phyloP scores from a whole-genome alignment of 2,329 filamentous ascomycete species.

The Xenosphaeropsis pyriputrescens region DNA sequence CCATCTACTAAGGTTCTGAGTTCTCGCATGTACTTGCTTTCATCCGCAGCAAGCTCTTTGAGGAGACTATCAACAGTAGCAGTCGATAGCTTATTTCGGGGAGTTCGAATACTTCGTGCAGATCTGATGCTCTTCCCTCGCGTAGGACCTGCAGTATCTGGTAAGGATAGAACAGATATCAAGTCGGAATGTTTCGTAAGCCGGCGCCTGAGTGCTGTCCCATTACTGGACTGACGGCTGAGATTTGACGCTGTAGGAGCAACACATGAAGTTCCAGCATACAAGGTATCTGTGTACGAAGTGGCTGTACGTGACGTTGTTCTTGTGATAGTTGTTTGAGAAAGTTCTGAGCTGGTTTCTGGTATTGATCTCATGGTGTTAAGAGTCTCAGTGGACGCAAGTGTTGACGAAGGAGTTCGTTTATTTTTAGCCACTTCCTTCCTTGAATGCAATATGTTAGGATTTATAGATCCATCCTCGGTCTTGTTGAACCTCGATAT shows the following conservation, averaged over 20 bases:
- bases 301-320: slow-evolving; percentile 14
- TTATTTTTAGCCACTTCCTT: neutral
- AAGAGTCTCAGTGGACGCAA: slow-evolving; percentile 14
- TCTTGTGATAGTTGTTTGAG: slow-evolving; percentile 26
- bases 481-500: neutral
- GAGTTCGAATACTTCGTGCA: slow-evolving; percentile 63
- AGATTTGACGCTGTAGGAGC: slow-evolving; percentile 12
- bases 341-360: slow-evolving; percentile 5
- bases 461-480: neutral
- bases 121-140: slow-evolving; percentile 59
- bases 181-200: slow-evolving; percentile 88
- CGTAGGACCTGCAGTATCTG: slow-evolving; percentile 38
- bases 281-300: slow-evolving; percentile 8
- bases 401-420: slow-evolving; percentile 14
- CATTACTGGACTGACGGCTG: slow-evolving; percentile 20
- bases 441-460: neutral
- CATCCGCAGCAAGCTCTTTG: slow-evolving; percentile 67
- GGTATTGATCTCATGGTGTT: slow-evolving; percentile 7
- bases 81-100: slow-evolving; percentile 48
- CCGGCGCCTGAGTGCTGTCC: slow-evolving; percentile 34
- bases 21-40: slow-evolving; percentile 78
- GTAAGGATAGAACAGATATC: slow-evolving; percentile 77
- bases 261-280: slow-evolving; percentile 22
- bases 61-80: slow-evolving; percentile 65
- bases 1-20: slow-evolving; percentile 88